Evolutionary conservation across 2,329 filamentous ascomycete genomes (phyloP).

Genomic region (Bimuria novae-zelandiae): DNA sequence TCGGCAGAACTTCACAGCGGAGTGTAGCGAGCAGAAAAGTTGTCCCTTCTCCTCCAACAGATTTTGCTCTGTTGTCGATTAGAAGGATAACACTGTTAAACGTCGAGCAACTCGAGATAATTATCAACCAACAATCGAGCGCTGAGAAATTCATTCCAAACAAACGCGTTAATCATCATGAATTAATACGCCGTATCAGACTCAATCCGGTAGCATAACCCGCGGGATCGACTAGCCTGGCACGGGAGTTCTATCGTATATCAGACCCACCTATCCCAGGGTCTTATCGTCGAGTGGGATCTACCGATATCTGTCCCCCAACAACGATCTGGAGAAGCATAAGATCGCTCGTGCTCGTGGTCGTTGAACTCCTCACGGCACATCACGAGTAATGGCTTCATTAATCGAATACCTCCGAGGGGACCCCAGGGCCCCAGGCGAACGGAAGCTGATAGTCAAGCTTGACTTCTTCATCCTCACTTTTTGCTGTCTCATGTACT

Average conservation of each 20-base stretch:
- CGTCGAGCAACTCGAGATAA: background rate
- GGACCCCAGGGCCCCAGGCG: conserved; percentile 32
- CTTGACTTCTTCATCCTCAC: conserved; percentile 69
- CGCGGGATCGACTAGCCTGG: conserved; percentile 1
- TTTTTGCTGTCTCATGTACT: conserved; percentile 62
- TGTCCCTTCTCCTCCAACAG: too few species aligned
- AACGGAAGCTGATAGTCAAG: conserved; percentile 56
- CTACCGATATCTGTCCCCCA: too few species aligned
- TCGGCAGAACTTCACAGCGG: conserved; percentile 1
- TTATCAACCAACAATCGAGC: background rate
- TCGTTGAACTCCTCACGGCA: background rate
- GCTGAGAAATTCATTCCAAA: background rate
- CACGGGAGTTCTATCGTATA: background rate
- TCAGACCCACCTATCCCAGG: background rate
- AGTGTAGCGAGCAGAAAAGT: background rate
- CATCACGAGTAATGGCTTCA: conserved; percentile 26
- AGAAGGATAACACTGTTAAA: background rate
- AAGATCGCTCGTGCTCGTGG: background rate
- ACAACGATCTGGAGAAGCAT: too few species aligned
- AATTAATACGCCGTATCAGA: background rate
- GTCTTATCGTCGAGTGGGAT: background rate
- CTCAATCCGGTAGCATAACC: background rate
- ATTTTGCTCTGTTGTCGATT: background rate
- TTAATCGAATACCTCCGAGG: conserved; percentile 42
- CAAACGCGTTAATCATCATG: background rate